A percentile compares a stretch with the other conserved stretches of the same genome.
Evolutionary conservation across 495 filamentous ascomycete genomes (phyloP).

Genomic region (Ascobolus immersus): DNA sequence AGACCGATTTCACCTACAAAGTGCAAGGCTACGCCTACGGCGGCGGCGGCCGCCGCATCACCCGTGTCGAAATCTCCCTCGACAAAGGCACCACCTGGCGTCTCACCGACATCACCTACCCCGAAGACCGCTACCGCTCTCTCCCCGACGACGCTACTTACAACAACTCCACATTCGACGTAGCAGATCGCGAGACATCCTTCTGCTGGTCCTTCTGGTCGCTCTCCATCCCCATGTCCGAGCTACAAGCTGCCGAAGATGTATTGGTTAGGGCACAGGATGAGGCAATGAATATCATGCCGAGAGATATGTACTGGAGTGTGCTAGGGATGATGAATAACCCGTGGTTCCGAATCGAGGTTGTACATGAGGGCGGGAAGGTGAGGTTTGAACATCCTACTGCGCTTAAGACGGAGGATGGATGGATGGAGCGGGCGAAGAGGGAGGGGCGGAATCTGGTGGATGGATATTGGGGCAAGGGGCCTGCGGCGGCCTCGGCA

Average conservation of each 20-base stretch:
- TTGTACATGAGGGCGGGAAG: conserved; percentile 14
- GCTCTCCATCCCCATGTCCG: conserved; percentile 36
- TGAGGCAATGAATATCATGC: conserved; percentile 66
- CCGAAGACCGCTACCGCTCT: conserved; percentile 60
- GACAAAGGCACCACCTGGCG: conserved; percentile 66
- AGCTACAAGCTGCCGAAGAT: conserved; percentile 35
- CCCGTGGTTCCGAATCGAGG: conserved; percentile 70
- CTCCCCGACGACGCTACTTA: conserved; percentile 30
- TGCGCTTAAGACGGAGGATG: conserved; percentile 44
- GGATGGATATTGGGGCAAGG: conserved; percentile 78
- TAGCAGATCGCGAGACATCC: conserved; percentile 54
- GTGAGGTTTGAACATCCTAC: conserved; percentile 80
- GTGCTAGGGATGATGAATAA: conserved; percentile 99
- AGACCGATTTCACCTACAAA: conserved; percentile 29
- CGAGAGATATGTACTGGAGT: conserved; percentile 90
- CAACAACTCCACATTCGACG: conserved; percentile 56
- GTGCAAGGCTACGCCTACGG: conserved; percentile 70
- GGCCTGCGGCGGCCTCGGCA: conserved; percentile 29
- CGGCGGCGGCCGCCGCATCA: conserved; percentile 67
- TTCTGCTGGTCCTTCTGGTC: conserved; percentile 96
- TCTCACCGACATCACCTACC: conserved; percentile 58
- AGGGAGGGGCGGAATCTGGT: conserved; percentile 55
- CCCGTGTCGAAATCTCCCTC: conserved; percentile 59
- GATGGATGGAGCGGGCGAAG: conserved; percentile 95
- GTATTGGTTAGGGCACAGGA: conserved; percentile 79